A percentile compares a stretch with the other conserved stretches of the same genome.
phyloP scores from a whole-genome alignment of 768 basidiomycete genomes.

The Pleurotus platypus region DNA sequence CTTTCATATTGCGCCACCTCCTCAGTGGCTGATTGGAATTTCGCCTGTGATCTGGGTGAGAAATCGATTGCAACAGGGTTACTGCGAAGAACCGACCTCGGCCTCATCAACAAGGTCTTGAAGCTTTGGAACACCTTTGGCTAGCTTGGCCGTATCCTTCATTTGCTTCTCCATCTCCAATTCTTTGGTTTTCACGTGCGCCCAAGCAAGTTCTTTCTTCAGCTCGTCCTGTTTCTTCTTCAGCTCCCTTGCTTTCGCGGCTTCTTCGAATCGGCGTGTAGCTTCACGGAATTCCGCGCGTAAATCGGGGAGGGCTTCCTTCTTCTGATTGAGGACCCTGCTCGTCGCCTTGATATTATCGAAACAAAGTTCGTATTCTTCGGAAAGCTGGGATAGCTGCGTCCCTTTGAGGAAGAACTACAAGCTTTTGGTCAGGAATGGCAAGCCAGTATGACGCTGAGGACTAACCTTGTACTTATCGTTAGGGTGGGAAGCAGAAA shows the following conservation, averaged over 20 bases:
- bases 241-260: slow-evolving; percentile 69
- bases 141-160: slow-evolving; percentile 30
- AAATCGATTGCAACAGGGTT: background rate
- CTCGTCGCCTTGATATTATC: slow-evolving; percentile 69
- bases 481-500: slow-evolving; percentile 72
- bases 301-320: slow-evolving; percentile 77
- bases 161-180: slow-evolving; percentile 39
- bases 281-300: slow-evolving; percentile 55
- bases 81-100: slow-evolving; percentile 22
- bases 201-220: slow-evolving; percentile 85
- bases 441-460: background rate
- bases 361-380: slow-evolving; percentile 79
- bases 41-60: slow-evolving; percentile 17
- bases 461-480: slow-evolving; percentile 84
- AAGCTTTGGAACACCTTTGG: slow-evolving; percentile 34
- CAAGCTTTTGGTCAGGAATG: background rate
- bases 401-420: slow-evolving; percentile 96
- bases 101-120: slow-evolving; percentile 28
- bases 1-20: slow-evolving; percentile 28
- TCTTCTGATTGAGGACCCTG: slow-evolving; percentile 66
- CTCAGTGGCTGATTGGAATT: slow-evolving; percentile 25
- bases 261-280: slow-evolving; percentile 61
- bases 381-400: slow-evolving; percentile 80
- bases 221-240: slow-evolving; percentile 64
- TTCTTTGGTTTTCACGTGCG: slow-evolving; percentile 72